Evolutionary conservation across 116 monocot species (phyloP), one percentile per base, ranked within the genome.

Genomic region (Iris pallida): DNA sequence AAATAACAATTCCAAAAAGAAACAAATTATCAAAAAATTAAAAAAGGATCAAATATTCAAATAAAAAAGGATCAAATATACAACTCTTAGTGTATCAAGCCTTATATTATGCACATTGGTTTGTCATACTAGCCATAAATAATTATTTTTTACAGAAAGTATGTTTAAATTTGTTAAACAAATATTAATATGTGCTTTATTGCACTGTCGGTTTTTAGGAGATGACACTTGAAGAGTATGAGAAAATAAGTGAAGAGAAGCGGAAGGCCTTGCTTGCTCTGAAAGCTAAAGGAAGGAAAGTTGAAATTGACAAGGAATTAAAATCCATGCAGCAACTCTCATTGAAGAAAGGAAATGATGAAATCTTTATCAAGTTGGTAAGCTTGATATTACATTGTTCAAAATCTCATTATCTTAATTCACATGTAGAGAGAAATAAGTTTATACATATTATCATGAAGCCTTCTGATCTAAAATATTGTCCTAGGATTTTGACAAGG

Each of bases 171-270:
- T n/a, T n/a, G n/a, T n/a, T n/a, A n/a, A n/a, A n/a, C n/a, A n/a
- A n/a, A n/a, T n/a, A n/a, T n/a, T n/a, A n/a, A n/a, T n/a, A n/a
- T n/a, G n/a, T n/a, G n/a, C n/a, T n/a, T n/a, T n/a, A n/a, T n/a
- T n/a, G n/a, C n/a, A n/a, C n/a, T n/a, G n/a, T n/a, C n/a, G n/a
- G n/a, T 17, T 63, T 9, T 4, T 61, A 94, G 94, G 90, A 90
- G 59, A 94, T 94, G 94, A 90, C 94, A 13, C 51, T 94, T 65
- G 94, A 94, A 14, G 94, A 94, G 61, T 94, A 94, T 75, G 90
- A 90, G 66, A 94, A 90, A 68, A 55, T 90, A 61, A 82, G 53
- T 59, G 94, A 94, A 73, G 94, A 94, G 73, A 94, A 83, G 64
- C 75, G 94, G 16, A 94, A 87, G 72, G 82, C 94, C 0, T 49